A percentile compares a stretch with the other conserved stretches of the same genome.
Evolutionary conservation across 2,329 filamentous ascomycete species (phyloP).

Genomic region (Ophiostoma quercus): DNA sequence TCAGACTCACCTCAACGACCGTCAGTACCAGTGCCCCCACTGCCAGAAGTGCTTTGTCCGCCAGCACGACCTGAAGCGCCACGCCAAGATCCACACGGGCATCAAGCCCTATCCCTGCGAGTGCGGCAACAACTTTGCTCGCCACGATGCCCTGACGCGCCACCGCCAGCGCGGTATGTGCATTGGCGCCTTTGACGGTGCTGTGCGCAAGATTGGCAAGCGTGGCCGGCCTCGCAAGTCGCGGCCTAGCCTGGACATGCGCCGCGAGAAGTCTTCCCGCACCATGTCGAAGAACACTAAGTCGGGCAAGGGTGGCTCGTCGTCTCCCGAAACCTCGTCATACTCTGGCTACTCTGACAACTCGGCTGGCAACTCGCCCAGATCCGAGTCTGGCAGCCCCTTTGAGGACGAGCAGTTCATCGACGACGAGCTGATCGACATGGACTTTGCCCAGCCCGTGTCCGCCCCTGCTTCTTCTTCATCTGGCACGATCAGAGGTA

Average conservation of each 20-base stretch:
- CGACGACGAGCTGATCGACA: slow-evolving; percentile 37
- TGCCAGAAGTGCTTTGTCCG: slow-evolving; percentile 96
- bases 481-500: slow-evolving; percentile 24
- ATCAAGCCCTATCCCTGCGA: slow-evolving; percentile 93
- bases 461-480: neutral
- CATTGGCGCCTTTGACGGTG: slow-evolving; percentile 84
- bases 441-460: slow-evolving; percentile 14
- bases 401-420: slow-evolving; percentile 38
- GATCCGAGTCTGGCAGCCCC: slow-evolving; percentile 40
- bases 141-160: slow-evolving; percentile 89
- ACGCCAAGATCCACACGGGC: slow-evolving; percentile 94
- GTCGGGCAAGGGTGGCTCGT: slow-evolving; percentile 37
- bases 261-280: slow-evolving; percentile 52
- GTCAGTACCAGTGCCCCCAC: slow-evolving; percentile 88
- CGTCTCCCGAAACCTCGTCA: slow-evolving; percentile 46
- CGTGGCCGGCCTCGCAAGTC: slow-evolving; percentile 60
- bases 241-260: slow-evolving; percentile 52
- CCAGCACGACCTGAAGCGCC: slow-evolving; percentile 93
- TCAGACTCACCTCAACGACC: slow-evolving; percentile 93
- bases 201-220: slow-evolving; percentile 56
- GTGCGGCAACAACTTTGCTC: slow-evolving; percentile 89
- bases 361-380: slow-evolving; percentile 50
- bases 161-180: slow-evolving; percentile 96
- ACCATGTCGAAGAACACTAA: slow-evolving; percentile 52
- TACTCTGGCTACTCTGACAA: slow-evolving; percentile 54